Percentiles rank a stretch among this genome's conserved stretches.
phyloP scores from a whole-genome alignment of 768 basidiomycete genomes.

The Naganishia onofrii region DNA sequence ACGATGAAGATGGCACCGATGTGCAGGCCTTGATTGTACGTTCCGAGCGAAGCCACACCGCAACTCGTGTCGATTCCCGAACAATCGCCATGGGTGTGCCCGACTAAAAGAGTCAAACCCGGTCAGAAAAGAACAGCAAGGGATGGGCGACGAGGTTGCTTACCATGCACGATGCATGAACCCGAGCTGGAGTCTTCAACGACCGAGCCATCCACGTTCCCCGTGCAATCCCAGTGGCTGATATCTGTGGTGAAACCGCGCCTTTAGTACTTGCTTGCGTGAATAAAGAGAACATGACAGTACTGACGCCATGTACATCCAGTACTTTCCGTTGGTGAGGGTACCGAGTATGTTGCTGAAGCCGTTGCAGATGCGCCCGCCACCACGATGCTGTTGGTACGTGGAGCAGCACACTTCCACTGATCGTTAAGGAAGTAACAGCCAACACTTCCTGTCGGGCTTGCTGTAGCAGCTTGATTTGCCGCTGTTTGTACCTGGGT shows the following conservation, averaged over 20 bases:
- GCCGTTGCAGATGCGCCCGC: conserved; percentile 32
- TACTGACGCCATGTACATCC: conserved; percentile 41
- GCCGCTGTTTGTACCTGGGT: conserved; percentile 10
- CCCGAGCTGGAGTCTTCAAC: conserved; percentile 27
- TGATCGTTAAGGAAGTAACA: conserved; percentile 3
- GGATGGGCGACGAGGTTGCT: neutral
- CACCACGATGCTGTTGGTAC: conserved; percentile 14
- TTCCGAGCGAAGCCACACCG: conserved; percentile 4
- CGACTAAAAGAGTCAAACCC: conserved; percentile 15
- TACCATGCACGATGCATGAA: conserved; percentile 42
- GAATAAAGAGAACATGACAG: no score
- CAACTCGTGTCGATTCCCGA: conserved; percentile 36
- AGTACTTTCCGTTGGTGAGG: conserved; percentile 36
- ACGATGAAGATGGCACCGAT: conserved; percentile 46
- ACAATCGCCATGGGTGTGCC: conserved; percentile 45
- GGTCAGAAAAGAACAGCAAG: neutral
- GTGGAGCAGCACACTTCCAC: conserved; percentile 15
- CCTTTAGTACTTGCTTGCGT: neutral
- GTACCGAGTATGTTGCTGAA: neutral
- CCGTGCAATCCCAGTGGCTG: conserved; percentile 42
- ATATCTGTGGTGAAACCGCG: neutral
- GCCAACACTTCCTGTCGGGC: conserved; percentile 9
- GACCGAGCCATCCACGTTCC: conserved; percentile 32
- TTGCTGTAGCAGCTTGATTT: neutral
- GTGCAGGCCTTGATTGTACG: conserved; percentile 43